Evolutionary conservation across 257 asterid species (phyloP).

Genomic region (Ligustrum vulgare): DNA sequence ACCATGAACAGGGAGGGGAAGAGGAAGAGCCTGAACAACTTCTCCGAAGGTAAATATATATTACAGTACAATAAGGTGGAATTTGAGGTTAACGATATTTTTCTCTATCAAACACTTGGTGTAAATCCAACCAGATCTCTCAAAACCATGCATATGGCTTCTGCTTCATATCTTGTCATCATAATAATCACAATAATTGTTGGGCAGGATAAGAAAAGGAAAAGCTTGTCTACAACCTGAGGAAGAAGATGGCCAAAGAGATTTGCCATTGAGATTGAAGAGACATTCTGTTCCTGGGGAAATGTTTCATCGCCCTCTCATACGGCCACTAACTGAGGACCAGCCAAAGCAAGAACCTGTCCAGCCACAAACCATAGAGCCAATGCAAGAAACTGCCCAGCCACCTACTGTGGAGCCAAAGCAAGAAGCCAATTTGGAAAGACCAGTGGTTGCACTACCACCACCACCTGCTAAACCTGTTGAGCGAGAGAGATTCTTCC

Average conservation of each 20-base stretch:
- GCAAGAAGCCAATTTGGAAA: conserved; percentile 30
- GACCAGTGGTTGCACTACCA: conserved; percentile 58
- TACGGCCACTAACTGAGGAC: conserved; percentile 57
- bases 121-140: neutral
- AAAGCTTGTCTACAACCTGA: conserved; percentile 78
- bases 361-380: conserved; percentile 28
- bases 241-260: conserved; percentile 49
- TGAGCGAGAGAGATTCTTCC: conserved; percentile 87
- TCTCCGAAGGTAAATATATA: conserved; percentile 59
- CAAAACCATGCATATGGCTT: conserved; percentile 1
- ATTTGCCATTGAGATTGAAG: conserved; percentile 50
- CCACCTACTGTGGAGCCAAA: conserved; percentile 30
- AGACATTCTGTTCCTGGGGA: conserved; percentile 61
- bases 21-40: conserved; percentile 89
- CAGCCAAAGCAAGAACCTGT: conserved; percentile 43
- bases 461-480: conserved; percentile 94
- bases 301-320: conserved; percentile 73
- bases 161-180: conserved; percentile 13
- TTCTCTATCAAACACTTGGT: conserved; percentile 1
- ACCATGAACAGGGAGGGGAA: conserved; percentile 55
- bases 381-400: conserved; percentile 35
- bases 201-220: conserved; percentile 83
- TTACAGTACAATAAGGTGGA: neutral
- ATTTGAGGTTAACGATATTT: neutral
- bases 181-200: neutral